A percentile compares a stretch with the other conserved stretches of the same genome.
These are phyloP conservation scores for Phytophthora capsici DNA, from an alignment of 352 stramenopile genomes.

Conservation along the genomic window DNA sequence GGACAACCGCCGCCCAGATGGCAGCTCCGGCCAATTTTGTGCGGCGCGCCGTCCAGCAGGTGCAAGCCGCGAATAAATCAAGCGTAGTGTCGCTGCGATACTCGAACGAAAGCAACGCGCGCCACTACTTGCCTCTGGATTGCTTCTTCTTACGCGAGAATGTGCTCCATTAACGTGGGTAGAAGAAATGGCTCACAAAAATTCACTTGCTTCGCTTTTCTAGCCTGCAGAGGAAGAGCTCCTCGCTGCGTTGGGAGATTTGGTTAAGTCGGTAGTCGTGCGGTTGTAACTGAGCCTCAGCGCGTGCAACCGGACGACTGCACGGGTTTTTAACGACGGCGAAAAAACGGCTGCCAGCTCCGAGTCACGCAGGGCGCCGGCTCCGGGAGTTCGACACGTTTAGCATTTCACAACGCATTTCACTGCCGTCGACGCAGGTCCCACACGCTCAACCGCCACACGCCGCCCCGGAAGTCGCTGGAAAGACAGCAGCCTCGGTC, in stretches of 20 bases:
- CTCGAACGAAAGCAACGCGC: neutral
- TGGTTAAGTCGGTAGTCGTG: slow-evolving; percentile 11
- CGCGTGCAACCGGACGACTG: slow-evolving; percentile 10
- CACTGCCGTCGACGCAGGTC: slow-evolving; percentile 9
- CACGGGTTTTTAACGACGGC: slow-evolving; percentile 1
- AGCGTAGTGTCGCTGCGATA: slow-evolving; percentile 27
- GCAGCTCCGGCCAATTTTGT: slow-evolving; percentile 14
- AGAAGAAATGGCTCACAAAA: too few species aligned
- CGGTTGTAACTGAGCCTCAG: slow-evolving; percentile 1
- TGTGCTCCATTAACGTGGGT: neutral
- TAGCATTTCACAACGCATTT: slow-evolving; percentile 22
- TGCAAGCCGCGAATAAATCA: slow-evolving; percentile 16
- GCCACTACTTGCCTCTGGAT: neutral
- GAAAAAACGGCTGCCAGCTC: slow-evolving; percentile 27
- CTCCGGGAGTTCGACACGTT: slow-evolving; percentile 1
- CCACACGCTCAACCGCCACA: neutral
- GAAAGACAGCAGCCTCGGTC: slow-evolving; percentile 21
- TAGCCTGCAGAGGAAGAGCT: too few species aligned
- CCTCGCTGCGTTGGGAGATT: neutral
- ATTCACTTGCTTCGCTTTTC: too few species aligned
- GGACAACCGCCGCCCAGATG: slow-evolving; percentile 22
- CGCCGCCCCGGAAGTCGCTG: slow-evolving; percentile 24
- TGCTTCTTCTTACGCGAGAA: neutral
- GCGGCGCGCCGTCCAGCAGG: slow-evolving; percentile 5
- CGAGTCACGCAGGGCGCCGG: slow-evolving; percentile 6